Base-by-base conservation (phyloP, 2,329 filamentous ascomycete genomes). In the Didymellaceae sp. region DNA sequence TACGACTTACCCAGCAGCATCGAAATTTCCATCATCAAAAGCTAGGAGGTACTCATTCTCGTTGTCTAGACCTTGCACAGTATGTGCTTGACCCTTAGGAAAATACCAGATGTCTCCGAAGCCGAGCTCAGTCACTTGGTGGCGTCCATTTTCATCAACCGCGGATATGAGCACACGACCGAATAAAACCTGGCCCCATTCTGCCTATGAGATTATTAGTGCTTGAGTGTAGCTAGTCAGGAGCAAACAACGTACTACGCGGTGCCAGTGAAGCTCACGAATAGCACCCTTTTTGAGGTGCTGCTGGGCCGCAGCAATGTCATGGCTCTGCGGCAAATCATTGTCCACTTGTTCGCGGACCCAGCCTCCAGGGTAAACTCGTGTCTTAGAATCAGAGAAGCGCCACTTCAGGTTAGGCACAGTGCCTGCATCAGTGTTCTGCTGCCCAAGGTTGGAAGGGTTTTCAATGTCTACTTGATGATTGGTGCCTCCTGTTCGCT, bases 41-140 rank as follows among this genome's bases (percentile, higher is more conserved):
- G 82, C 81, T 1, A 88, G 76, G 9, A 89, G 77, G 55, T 82
- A 88, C 66, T 88, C 86, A 51, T 87, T 88, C 63, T 87, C 80
- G 9, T 87, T 85, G 1, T 81, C 83, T 0, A 88, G 76, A 1
- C 84, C 83, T 60, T 88, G 85, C 0, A 88, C 73, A 1, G 83
- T 83, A 42, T 88, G 86, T 0, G 83, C 82, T 3, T 78, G 76
- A 3, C 86, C 86, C 66, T 87, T 86, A 22, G 85, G 85, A 59
- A 87, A 87, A 65, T 87, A 87, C 84, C 85, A 88, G 37, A 87
- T 82, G 52, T 88, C 86, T 13, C 86, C 85, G 37, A 80, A 83
- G 39, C 78, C 77, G 10, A 86, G 78, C 48, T 77, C 79, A 51
- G 83, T 80, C 20, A 78, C 74, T 60, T 83, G 75, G 62, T 82